These are phyloP conservation scores for Closterium sp. DNA, from an alignment of 139 green algal genomes.

Conservation along the genomic window DNA sequence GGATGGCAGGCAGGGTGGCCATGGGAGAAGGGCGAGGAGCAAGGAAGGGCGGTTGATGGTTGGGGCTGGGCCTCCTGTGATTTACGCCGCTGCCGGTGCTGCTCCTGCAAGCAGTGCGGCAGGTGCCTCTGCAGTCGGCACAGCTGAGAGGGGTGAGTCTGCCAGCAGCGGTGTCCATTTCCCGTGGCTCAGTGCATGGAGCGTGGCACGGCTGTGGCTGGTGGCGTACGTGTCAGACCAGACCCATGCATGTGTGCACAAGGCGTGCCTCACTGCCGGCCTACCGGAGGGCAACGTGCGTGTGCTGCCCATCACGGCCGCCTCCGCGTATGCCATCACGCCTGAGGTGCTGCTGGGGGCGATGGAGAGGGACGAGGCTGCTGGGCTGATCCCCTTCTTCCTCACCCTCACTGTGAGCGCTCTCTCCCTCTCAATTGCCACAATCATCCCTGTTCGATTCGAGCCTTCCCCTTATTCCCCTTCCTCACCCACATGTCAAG, in stretches of 20 bases:
- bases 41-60: no score
- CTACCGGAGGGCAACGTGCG: slow-evolving; percentile 57
- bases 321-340: slow-evolving; percentile 55
- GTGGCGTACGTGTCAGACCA: slow-evolving; percentile 66
- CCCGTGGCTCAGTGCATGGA: slow-evolving; percentile 17
- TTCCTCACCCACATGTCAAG: no score
- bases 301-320: slow-evolving; percentile 50
- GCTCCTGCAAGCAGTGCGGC: no score
- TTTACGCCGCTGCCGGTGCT: no score
- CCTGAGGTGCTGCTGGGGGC: slow-evolving; percentile 55
- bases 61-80: no score
- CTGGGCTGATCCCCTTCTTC: slow-evolving; percentile 73
- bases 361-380: slow-evolving; percentile 59
- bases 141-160: no score
- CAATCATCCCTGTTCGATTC: no score
- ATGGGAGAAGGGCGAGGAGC: no score
- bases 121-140: no score
- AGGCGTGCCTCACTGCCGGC: slow-evolving; percentile 64
- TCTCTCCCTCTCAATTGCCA: neutral
- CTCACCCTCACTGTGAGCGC: slow-evolving; percentile 53
- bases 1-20: no score
- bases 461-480: no score
- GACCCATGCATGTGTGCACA: slow-evolving; percentile 69
- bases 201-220: slow-evolving; percentile 16
- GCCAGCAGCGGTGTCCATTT: no score